Conservation (phyloP, 2,329 filamentous ascomycete genomes). For the Sporothrix curviconia region DNA sequence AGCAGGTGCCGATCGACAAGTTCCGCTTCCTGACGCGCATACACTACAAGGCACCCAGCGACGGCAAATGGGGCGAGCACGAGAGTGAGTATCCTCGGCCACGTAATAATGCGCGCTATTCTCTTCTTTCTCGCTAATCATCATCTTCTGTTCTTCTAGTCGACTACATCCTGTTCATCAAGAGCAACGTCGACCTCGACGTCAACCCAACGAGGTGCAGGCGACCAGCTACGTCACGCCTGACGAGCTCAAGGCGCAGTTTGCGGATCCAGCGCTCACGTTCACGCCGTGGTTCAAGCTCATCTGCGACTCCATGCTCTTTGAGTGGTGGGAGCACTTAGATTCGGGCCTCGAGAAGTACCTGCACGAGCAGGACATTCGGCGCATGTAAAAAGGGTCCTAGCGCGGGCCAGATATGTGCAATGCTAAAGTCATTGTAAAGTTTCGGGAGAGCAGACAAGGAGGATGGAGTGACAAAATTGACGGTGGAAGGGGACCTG, state of each 20-base stretch:
- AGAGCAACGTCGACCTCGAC: constrained; percentile 78
- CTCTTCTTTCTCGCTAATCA: too few species aligned
- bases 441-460: too few species aligned
- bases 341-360: constrained; percentile 78
- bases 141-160: constrained; percentile 47
- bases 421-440: too few species aligned
- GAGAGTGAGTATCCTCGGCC: constrained; percentile 92
- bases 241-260: constrained; percentile 77
- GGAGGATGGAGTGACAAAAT: too few species aligned
- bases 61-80: constrained; percentile 98
- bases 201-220: constrained; percentile 84
- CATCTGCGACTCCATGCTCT: constrained; percentile 95
- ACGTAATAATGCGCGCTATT: too few species aligned
- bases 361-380: constrained; percentile 76
- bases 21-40: constrained; percentile 95
- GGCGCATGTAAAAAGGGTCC: constrained; percentile 78
- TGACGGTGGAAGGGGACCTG: too few species aligned
- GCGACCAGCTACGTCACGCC: constrained; percentile 78
- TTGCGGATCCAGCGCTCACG: constrained; percentile 69
- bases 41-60: constrained; percentile 94
- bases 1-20: constrained; percentile 83
- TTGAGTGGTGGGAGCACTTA: constrained; percentile 92
- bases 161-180: constrained; percentile 98
- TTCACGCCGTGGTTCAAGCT: constrained; percentile 99
- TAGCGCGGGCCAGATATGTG: too few species aligned